A percentile compares a stretch with the other conserved stretches of the same genome.
These are phyloP conservation scores for Vaccinium corymbosum DNA, from an alignment of 148 eudicot genomes.

Conservation along the genomic window DNA sequence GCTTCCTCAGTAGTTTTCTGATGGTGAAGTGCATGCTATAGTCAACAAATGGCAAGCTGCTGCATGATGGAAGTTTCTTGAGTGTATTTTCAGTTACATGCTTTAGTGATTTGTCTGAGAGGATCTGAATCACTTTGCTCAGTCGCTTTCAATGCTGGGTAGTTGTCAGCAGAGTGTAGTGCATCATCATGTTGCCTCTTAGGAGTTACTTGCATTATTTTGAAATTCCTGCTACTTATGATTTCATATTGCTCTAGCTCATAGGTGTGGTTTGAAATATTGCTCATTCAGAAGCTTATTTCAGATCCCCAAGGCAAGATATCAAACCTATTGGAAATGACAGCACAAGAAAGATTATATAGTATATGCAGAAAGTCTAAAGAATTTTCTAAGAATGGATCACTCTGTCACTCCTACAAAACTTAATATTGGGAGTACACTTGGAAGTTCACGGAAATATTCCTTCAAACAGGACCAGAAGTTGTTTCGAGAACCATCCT, in stretches of 20 bases:
- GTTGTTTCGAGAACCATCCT: neutral
- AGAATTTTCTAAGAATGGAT: too few species aligned
- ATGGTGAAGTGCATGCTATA: neutral
- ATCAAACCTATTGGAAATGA: neutral
- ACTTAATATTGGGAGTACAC: neutral
- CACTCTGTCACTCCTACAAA: too few species aligned
- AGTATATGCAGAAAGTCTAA: neutral
- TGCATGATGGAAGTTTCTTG: neutral
- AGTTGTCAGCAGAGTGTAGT: neutral
- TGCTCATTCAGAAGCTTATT: neutral
- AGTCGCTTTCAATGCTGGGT: neutral
- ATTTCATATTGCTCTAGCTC: neutral
- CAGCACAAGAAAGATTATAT: neutral
- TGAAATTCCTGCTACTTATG: neutral
- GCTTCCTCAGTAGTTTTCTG: neutral
- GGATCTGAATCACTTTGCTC: neutral
- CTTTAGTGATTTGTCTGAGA: neutral
- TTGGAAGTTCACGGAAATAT: neutral
- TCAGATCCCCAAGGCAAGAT: neutral
- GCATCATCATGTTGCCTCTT: neutral
- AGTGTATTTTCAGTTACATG: neutral
- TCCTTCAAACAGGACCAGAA: neutral
- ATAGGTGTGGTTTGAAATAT: neutral
- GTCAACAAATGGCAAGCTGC: neutral
- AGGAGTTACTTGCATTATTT: neutral